Conservation (phyloP, 2,329 filamentous ascomycete species). For the Fusarium foetens region DNA sequence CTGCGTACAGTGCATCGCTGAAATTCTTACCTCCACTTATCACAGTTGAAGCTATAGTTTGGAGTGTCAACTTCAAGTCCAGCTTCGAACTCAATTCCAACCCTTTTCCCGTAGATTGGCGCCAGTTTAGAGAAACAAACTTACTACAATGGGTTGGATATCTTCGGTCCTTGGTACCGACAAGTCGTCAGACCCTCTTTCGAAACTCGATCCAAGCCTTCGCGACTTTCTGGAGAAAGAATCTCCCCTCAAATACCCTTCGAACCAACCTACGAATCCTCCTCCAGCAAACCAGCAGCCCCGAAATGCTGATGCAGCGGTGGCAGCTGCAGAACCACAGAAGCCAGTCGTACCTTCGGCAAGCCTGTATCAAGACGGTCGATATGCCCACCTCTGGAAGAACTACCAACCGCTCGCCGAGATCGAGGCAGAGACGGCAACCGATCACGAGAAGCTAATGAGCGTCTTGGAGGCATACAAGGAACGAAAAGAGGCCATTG, state of each 20-base stretch:
- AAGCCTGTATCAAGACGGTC: slow-evolving; percentile 68
- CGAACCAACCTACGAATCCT: slow-evolving; percentile 41
- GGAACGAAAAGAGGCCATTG: slow-evolving; percentile 80
- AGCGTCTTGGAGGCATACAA: slow-evolving; percentile 88
- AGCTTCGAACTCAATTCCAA: not conserved
- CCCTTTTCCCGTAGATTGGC: not conserved
- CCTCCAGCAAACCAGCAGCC: slow-evolving; percentile 17
- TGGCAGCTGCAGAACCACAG: slow-evolving; percentile 27
- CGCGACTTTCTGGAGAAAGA: slow-evolving; percentile 87
- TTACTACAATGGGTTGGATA: slow-evolving; percentile 65
- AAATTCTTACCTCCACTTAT: slow-evolving; percentile 34
- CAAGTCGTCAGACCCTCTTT: slow-evolving; percentile 66
- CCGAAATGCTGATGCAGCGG: slow-evolving; percentile 16
- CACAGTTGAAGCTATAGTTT: slow-evolving; percentile 34
- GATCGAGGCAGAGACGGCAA: slow-evolving; percentile 75
- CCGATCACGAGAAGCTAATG: slow-evolving; percentile 81
- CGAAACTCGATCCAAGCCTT: slow-evolving; percentile 82
- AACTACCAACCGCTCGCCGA: slow-evolving; percentile 80
- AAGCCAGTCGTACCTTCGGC: slow-evolving; percentile 55
- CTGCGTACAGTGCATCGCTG: slow-evolving; percentile 26
- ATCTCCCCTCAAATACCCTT: slow-evolving; percentile 75
- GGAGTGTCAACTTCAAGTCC: slow-evolving; percentile 15
- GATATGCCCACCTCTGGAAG: slow-evolving; percentile 89
- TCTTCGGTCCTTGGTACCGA: slow-evolving; percentile 63
- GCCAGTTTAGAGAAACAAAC: not conserved